Conservation (phyloP, 805 yeast genomes). For the Starmerella davenportii region DNA sequence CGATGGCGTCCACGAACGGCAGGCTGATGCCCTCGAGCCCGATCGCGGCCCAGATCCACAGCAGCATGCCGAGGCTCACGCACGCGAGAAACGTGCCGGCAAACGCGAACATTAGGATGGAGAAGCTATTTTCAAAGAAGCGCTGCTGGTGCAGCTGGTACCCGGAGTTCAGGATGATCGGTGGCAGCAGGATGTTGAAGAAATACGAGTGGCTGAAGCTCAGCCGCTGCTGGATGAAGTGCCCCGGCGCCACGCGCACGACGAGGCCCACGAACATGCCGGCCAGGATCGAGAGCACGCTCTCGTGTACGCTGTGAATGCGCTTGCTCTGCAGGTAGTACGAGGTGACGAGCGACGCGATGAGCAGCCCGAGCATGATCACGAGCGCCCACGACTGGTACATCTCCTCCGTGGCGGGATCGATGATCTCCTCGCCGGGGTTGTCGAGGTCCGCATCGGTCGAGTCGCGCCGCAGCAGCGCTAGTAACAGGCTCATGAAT, state of each 20-base stretch:
- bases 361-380: constrained; percentile 59
- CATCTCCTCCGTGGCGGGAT: constrained; percentile 85
- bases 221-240: constrained; percentile 89
- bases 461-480: constrained; percentile 18
- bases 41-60: constrained; percentile 76
- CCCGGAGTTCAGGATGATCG: constrained; percentile 89
- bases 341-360: constrained; percentile 87
- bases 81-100: constrained; percentile 94
- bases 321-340: constrained; percentile 80
- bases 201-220: constrained; percentile 88
- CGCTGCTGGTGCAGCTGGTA: constrained; percentile 92
- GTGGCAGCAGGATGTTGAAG: constrained; percentile 85
- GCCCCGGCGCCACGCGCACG: constrained; percentile 85
- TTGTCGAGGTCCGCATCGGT: constrained; percentile 25
- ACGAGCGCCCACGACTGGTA: constrained; percentile 95
- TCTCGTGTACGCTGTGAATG: constrained; percentile 93
- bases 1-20: constrained; percentile 91
- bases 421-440: constrained; percentile 37
- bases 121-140: constrained; percentile 78
- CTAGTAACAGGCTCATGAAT: constrained; percentile 2
- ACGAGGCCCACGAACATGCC: constrained; percentile 93
- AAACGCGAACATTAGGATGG: constrained; percentile 83
- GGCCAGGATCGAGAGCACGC: constrained; percentile 84
- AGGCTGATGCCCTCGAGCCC: constrained; percentile 78
- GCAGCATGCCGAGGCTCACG: constrained; percentile 69